A percentile compares a stretch with the other conserved stretches of the same genome.
Evolutionary conservation across 139 green algal species (phyloP).

Genomic region (Tetraselmis chui): DNA sequence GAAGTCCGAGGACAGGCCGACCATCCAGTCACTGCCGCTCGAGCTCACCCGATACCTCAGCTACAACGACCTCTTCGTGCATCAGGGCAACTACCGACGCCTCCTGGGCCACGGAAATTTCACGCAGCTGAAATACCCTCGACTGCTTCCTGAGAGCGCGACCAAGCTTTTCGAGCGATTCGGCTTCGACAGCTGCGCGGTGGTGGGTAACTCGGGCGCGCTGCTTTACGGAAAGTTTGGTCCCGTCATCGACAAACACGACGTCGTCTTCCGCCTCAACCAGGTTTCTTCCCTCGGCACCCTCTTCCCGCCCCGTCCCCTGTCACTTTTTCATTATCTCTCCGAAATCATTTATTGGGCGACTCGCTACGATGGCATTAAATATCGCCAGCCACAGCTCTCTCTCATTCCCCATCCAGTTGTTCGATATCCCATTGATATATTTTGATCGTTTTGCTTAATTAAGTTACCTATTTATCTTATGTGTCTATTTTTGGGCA

Average conservation of each 20-base stretch:
- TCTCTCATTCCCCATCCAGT: too few relatives aligned
- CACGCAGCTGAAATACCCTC: not conserved
- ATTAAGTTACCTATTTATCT: too few relatives aligned
- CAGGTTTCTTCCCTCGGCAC: too few relatives aligned
- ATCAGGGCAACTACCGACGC: conserved; percentile 4
- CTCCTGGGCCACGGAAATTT: conserved; percentile 2
- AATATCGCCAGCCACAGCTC: too few relatives aligned
- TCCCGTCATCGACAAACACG: conserved; percentile 6
- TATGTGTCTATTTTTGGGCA: too few relatives aligned
- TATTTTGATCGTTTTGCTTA: too few relatives aligned
- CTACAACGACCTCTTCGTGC: conserved; percentile 1
- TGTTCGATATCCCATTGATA: too few relatives aligned
- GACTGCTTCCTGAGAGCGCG: not conserved
- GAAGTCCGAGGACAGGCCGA: not conserved
- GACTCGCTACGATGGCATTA: too few relatives aligned
- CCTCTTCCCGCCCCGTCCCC: too few relatives aligned
- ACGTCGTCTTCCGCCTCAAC: conserved; percentile 10
- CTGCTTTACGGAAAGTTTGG: conserved; percentile 13
- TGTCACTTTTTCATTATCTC: too few relatives aligned
- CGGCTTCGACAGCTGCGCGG: conserved; percentile 9
- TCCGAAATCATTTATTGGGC: too few relatives aligned
- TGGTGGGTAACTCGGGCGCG: conserved; percentile 14
- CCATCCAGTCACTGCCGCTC: not conserved
- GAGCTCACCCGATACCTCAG: not conserved
- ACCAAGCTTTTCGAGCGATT: not conserved